These are phyloP conservation scores for Kodamaea neixiangensis DNA, from an alignment of 805 yeast genomes.

Conservation along the genomic window DNA sequence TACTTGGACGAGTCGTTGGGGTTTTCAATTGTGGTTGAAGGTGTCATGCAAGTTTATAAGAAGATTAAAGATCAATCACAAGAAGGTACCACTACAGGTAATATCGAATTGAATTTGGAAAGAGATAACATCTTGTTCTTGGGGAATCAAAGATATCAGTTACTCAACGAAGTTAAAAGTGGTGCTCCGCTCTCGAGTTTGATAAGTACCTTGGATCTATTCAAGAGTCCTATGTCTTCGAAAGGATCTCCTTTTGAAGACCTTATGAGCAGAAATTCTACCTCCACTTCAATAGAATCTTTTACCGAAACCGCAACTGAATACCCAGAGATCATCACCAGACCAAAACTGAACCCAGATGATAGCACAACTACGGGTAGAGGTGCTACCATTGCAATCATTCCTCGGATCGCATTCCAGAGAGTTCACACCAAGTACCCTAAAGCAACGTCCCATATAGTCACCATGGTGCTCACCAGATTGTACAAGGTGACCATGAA, in stretches of 20 bases:
- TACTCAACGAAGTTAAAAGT: constrained; percentile 75
- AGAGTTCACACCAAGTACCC: constrained; percentile 76
- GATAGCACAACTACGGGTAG: constrained; percentile 4
- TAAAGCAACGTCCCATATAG: constrained; percentile 87
- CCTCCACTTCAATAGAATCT: constrained; percentile 8
- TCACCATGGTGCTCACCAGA: constrained; percentile 86
- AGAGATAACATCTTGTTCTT: constrained; percentile 47
- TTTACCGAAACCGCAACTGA: neutral
- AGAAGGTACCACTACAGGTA: neutral
- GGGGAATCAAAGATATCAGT: constrained; percentile 65
- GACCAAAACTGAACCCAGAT: constrained; percentile 47
- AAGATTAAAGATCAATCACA: constrained; percentile 33
- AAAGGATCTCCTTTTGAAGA: constrained; percentile 7
- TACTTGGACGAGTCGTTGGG: constrained; percentile 76
- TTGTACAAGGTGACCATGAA: constrained; percentile 89
- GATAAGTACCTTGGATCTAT: constrained; percentile 74
- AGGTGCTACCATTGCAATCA: constrained; percentile 82
- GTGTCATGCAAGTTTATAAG: constrained; percentile 77
- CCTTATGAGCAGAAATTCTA: constrained; percentile 5
- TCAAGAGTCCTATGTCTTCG: constrained; percentile 32
- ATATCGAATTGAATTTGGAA: constrained; percentile 26
- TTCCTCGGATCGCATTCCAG: constrained; percentile 81
- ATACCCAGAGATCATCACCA: constrained; percentile 58
- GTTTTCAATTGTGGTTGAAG: constrained; percentile 91
- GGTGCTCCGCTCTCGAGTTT: constrained; percentile 86